phyloP scores from a whole-genome alignment of 768 basidiomycete genomes.

The Pilatotrama ljubarskyi region DNA sequence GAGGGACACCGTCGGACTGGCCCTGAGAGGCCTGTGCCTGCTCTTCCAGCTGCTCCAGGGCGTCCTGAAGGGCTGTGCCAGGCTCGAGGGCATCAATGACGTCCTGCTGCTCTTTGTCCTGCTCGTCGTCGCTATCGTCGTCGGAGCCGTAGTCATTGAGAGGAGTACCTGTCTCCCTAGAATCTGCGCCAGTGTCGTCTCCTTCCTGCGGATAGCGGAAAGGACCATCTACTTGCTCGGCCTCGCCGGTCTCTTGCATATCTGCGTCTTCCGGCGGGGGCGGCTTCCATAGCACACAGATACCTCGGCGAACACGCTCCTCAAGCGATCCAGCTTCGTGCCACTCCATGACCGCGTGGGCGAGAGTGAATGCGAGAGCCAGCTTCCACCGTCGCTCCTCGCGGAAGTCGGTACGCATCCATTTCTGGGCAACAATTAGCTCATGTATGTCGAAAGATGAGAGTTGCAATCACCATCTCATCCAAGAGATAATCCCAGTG shows the following conservation, averaged over 20 bases:
- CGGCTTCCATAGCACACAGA: constrained; percentile 65
- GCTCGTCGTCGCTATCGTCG: constrained; percentile 59
- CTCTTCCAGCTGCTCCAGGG: constrained; percentile 46
- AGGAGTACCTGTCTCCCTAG: constrained; percentile 28
- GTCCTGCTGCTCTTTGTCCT: constrained; percentile 53
- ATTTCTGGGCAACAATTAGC: constrained; percentile 58
- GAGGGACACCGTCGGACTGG: constrained; percentile 23
- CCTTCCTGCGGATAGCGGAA: constrained; percentile 19
- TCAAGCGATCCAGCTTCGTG: constrained; percentile 68
- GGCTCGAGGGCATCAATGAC: constrained; percentile 64
- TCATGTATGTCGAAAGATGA: not conserved
- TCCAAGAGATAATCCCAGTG: constrained; percentile 97
- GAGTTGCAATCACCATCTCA: constrained; percentile 70
- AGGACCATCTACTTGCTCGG: constrained; percentile 35
- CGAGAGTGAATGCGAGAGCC: constrained; percentile 78
- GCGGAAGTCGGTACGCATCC: constrained; percentile 94
- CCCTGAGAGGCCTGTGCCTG: constrained; percentile 34
- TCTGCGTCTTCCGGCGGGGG: constrained; percentile 37
- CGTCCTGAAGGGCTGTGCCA: constrained; percentile 54
- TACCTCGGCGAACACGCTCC: constrained; percentile 64
- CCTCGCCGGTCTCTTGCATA: constrained; percentile 33
- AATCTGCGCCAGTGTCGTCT: constrained; percentile 25
- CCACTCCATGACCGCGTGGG: constrained; percentile 85
- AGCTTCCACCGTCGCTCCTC: constrained; percentile 95
- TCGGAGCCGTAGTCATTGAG: constrained; percentile 57